Conservation (phyloP, 2,329 filamentous ascomycete genomes). For the Tolypocladium ophioglossoides region DNA sequence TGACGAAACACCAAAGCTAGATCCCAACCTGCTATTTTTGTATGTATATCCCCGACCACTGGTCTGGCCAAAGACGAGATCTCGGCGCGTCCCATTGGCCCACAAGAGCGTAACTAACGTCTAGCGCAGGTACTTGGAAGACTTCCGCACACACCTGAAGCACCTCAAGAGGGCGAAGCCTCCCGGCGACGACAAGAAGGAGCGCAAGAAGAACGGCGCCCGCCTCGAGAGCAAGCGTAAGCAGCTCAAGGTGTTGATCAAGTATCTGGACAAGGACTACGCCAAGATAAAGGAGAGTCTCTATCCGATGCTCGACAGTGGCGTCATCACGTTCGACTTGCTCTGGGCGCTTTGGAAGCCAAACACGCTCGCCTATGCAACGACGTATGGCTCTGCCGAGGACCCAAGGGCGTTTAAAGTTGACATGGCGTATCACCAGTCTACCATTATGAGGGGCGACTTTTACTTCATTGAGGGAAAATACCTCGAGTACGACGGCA, state of each 20-base stretch:
- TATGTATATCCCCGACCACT: conserved; percentile 18
- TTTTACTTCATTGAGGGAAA: conserved; percentile 69
- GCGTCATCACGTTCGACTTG: conserved; percentile 80
- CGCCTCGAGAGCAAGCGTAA: conserved; percentile 46
- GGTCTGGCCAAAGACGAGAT: no score
- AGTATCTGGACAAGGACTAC: conserved; percentile 76
- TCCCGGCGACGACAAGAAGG: conserved; percentile 36
- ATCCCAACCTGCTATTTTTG: conserved; percentile 61
- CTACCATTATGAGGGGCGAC: conserved; percentile 57
- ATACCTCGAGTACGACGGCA: conserved; percentile 85
- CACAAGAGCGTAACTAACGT: not conserved
- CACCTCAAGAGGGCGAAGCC: conserved; percentile 49
- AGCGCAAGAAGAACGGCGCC: conserved; percentile 51
- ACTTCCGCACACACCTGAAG: conserved; percentile 55
- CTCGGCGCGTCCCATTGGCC: no score
- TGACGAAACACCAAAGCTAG: conserved; percentile 64
- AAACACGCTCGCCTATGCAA: conserved; percentile 66
- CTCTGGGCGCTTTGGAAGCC: conserved; percentile 87
- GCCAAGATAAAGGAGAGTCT: conserved; percentile 65
- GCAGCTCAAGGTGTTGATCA: conserved; percentile 62
- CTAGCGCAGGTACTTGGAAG: conserved; percentile 57
- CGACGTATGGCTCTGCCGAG: conserved; percentile 65
- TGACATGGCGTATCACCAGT: conserved; percentile 62
- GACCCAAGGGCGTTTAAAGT: conserved; percentile 77
- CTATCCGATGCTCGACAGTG: conserved; percentile 68